Evolutionary conservation across 495 filamentous ascomycete genomes (phyloP).

Genomic region (Rostrohypoxylon terebratum): DNA sequence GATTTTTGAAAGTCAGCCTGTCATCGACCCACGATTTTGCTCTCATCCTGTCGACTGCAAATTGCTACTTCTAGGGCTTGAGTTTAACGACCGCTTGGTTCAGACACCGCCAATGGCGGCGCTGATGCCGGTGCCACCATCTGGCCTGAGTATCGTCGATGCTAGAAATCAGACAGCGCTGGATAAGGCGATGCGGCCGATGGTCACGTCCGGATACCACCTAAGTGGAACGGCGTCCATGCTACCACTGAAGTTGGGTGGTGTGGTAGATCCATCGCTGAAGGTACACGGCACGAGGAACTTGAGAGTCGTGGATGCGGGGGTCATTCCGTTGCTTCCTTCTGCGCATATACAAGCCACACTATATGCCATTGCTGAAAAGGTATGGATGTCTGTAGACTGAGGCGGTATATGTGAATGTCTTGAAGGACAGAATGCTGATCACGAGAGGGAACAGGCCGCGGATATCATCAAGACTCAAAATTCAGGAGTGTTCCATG

Average conservation of each 20-base stretch:
- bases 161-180: constrained; percentile 46
- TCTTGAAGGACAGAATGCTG: constrained; percentile 15
- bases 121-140: constrained; percentile 47
- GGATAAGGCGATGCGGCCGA: constrained; percentile 38
- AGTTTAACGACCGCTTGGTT: constrained; percentile 52
- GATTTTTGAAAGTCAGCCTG: constrained; percentile 41
- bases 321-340: constrained; percentile 68
- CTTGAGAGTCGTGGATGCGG: constrained; percentile 66
- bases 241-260: constrained; percentile 50
- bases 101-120: constrained; percentile 50
- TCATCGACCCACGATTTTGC: constrained; percentile 52
- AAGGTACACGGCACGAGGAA: constrained; percentile 64
- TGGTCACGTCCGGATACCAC: constrained; percentile 51
- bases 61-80: constrained; percentile 53
- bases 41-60: constrained; percentile 58
- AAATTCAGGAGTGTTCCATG: neutral
- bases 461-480: constrained; percentile 55
- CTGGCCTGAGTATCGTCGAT: constrained; percentile 42
- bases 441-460: constrained; percentile 40
- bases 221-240: constrained; percentile 54
- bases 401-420: neutral
- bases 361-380: constrained; percentile 71
- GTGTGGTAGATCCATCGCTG: constrained; percentile 64
- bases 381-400: constrained; percentile 49
- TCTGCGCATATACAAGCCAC: constrained; percentile 63